Conservation (phyloP, 2,329 filamentous ascomycete species). For the Cercospora sp. region DNA sequence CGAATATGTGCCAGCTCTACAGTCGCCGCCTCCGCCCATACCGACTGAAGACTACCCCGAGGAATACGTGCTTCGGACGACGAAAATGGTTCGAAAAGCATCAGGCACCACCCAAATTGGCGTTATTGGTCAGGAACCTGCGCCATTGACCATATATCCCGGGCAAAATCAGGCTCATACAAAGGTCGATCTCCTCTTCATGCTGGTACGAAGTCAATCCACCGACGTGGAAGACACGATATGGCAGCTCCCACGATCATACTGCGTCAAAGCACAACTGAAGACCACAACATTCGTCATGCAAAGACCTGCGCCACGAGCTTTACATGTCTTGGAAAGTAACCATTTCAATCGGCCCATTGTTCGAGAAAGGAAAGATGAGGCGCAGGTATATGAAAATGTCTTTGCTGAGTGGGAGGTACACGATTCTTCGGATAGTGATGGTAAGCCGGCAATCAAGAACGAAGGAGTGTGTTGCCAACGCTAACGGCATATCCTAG, state of each 20-base stretch:
- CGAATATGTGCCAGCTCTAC: slow-evolving; percentile 7
- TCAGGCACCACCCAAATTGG: slow-evolving; percentile 2
- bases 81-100: slow-evolving; percentile 4
- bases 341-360: background rate
- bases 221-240: background rate
- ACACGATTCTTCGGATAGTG: slow-evolving; percentile 16
- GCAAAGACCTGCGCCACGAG: slow-evolving; percentile 4
- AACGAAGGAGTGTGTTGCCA: background rate
- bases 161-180: background rate
- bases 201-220: background rate
- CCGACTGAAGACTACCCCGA: slow-evolving; percentile 18
- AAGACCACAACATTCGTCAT: slow-evolving; percentile 20
- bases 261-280: slow-evolving; percentile 14
- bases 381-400: slow-evolving; percentile 3
- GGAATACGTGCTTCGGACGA: slow-evolving; percentile 18
- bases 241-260: slow-evolving; percentile 6
- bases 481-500: background rate
- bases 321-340: slow-evolving; percentile 4
- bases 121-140: slow-evolving; percentile 20
- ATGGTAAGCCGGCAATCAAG: slow-evolving; percentile 9
- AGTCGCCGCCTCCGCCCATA: slow-evolving; percentile 4
- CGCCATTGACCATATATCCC: background rate
- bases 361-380: slow-evolving; percentile 11
- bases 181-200: slow-evolving; percentile 6
- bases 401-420: slow-evolving; percentile 12